phyloP scores from a whole-genome alignment of 495 filamentous ascomycete species.

The Schizothecium vesticola region DNA sequence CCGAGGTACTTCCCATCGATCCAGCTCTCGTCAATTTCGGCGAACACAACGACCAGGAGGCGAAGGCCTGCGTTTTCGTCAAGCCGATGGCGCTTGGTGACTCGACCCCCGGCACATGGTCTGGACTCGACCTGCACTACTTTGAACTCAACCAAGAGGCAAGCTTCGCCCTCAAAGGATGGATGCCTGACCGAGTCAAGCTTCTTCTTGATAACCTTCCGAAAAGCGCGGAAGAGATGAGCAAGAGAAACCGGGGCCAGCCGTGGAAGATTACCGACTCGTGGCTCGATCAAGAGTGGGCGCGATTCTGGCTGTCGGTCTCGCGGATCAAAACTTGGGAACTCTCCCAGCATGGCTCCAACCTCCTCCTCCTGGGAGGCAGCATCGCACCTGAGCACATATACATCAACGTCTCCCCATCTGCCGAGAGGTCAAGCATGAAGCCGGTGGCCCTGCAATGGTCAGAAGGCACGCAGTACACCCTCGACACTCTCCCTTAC shows the following conservation, averaged over 20 bases:
- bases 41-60: background rate
- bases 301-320: constrained; percentile 31
- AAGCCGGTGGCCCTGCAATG: constrained; percentile 27
- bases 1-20: background rate
- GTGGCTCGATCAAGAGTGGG: constrained; percentile 36
- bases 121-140: constrained; percentile 12
- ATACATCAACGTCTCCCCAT: constrained; percentile 33
- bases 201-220: constrained; percentile 32
- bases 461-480: constrained; percentile 32
- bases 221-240: constrained; percentile 30
- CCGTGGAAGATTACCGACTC: constrained; percentile 15
- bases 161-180: constrained; percentile 29
- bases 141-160: constrained; percentile 24
- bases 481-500: constrained; percentile 41
- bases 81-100: constrained; percentile 9
- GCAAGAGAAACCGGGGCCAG: constrained; percentile 9
- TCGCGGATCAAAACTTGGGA: constrained; percentile 39
- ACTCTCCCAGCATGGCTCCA: constrained; percentile 27
- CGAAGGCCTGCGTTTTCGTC: constrained; percentile 14
- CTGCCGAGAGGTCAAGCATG: constrained; percentile 15
- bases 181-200: constrained; percentile 28
- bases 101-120: constrained; percentile 20
- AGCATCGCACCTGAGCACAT: constrained; percentile 26
- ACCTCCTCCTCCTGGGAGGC: constrained; percentile 23
- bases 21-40: background rate